Evolutionary conservation across 441 rosid genomes (phyloP).

Genomic region (Erodium texanum): DNA sequence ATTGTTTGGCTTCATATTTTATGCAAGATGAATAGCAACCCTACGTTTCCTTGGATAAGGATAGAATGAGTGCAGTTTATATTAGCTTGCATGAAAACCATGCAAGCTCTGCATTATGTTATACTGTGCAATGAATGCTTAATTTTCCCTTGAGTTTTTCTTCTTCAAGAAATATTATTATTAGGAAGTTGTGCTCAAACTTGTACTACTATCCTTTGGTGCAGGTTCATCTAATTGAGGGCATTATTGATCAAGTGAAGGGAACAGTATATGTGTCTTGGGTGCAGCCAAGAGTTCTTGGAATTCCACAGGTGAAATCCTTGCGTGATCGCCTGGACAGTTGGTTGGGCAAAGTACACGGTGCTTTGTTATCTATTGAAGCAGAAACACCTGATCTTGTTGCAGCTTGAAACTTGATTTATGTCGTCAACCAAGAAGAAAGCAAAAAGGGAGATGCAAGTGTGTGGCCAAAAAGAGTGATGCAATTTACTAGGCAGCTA

Average conservation of each 20-base stretch:
- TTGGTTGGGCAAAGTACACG: conserved; percentile 75
- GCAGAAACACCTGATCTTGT: conserved; percentile 96
- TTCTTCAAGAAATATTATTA: background rate
- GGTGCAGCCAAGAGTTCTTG: conserved; percentile 97
- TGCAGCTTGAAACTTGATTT: conserved; percentile 34
- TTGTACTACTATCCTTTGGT: background rate
- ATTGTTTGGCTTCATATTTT: background rate
- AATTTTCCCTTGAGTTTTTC: background rate
- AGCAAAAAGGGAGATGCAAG: conserved; percentile 1
- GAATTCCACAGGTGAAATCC: conserved; percentile 71
- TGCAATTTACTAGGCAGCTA: too few species aligned
- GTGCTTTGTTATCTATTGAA: conserved; percentile 67
- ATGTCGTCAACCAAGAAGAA: conserved; percentile 7
- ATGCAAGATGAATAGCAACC: background rate
- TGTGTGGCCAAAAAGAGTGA: background rate
- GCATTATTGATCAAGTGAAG: conserved; percentile 80
- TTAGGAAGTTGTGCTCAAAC: background rate
- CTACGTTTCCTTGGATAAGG: background rate
- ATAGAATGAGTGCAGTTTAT: background rate
- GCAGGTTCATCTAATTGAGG: conserved; percentile 91
- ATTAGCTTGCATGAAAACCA: background rate
- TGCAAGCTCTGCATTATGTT: background rate
- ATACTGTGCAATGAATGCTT: background rate
- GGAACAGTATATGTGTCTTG: conserved; percentile 85
- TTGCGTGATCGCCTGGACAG: conserved; percentile 62